These are phyloP conservation scores for Triticum urartu DNA, from an alignment of 176 grass and related monocot genomes.

Conservation along the genomic window DNA sequence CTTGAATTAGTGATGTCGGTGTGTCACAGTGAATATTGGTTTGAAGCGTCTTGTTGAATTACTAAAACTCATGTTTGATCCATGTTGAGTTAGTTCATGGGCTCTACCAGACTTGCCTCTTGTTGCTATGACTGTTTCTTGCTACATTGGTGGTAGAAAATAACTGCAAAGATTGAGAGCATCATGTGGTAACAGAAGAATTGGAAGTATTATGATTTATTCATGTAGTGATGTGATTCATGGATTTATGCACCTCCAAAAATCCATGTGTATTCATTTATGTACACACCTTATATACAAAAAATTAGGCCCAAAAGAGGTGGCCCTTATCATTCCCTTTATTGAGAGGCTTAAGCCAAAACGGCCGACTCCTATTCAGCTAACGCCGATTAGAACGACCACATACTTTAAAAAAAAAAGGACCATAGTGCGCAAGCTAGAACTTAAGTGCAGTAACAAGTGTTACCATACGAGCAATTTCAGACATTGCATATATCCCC, in stretches of 20 bases:
- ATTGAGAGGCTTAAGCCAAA: too few species aligned
- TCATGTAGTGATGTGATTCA: neutral
- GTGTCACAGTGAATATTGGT: neutral
- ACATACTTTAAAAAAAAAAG: too few species aligned
- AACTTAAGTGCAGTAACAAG: neutral
- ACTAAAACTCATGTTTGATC: neutral
- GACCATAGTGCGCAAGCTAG: neutral
- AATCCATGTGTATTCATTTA: neutral
- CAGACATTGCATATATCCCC: neutral
- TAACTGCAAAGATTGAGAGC: neutral
- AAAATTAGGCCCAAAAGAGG: too few species aligned
- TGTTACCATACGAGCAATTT: neutral
- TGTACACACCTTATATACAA: too few species aligned
- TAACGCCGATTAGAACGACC: too few species aligned
- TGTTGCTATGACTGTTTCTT: neutral
- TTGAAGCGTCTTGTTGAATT: too few species aligned
- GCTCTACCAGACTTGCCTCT: neutral
- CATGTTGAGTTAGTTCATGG: neutral
- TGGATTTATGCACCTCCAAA: neutral
- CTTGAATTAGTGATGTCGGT: neutral
- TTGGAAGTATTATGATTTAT: too few species aligned
- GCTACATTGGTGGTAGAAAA: neutral
- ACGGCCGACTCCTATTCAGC: too few species aligned
- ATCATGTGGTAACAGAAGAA: too few species aligned
- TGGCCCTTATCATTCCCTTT: too few species aligned